phyloP scores from a whole-genome alignment of 352 stramenopile genomes.

The Elongisporangium undulatum region DNA sequence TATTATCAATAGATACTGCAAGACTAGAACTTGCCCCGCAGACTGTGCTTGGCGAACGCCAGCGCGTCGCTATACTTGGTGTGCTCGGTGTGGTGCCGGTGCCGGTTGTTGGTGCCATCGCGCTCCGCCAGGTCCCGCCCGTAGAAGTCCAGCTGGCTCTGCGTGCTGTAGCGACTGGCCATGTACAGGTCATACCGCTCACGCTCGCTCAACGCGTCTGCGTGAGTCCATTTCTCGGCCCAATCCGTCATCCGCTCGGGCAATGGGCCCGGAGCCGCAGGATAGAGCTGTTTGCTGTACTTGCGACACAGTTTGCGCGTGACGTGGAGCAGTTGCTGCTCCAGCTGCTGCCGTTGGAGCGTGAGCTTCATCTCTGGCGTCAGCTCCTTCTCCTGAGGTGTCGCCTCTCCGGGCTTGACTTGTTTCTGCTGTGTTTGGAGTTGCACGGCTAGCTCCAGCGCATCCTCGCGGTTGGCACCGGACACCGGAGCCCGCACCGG shows the following conservation, averaged over 20 bases:
- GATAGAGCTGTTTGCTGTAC: conserved; percentile 52
- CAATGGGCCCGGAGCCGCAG: conserved; percentile 8
- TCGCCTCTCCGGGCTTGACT: not conserved
- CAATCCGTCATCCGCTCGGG: conserved; percentile 27
- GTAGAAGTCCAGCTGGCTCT: conserved; percentile 61
- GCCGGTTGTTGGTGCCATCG: conserved; percentile 39
- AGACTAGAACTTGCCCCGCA: conserved; percentile 49
- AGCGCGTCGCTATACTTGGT: conserved; percentile 74
- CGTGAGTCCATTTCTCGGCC: conserved; percentile 42
- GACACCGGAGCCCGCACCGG: not conserved
- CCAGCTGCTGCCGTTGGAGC: conserved; percentile 29
- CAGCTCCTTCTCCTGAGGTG: conserved; percentile 13
- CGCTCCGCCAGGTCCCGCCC: conserved; percentile 35
- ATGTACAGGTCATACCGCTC: conserved; percentile 54
- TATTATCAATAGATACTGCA: conserved; percentile 51
- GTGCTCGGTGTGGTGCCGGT: conserved; percentile 41
- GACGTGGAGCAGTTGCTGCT: conserved; percentile 46
- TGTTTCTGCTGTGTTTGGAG: conserved; percentile 2
- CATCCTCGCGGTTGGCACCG: not conserved
- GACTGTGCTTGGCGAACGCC: conserved; percentile 39
- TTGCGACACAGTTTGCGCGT: conserved; percentile 74
- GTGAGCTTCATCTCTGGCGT: conserved; percentile 12
- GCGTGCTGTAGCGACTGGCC: conserved; percentile 46
- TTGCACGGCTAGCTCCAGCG: conserved; percentile 2
- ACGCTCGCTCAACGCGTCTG: conserved; percentile 21